Percentiles rank a stretch among this genome's conserved stretches.
Evolutionary conservation across 208 protist species (phyloP).

Genomic region (Trypanosoma cruzi): DNA sequence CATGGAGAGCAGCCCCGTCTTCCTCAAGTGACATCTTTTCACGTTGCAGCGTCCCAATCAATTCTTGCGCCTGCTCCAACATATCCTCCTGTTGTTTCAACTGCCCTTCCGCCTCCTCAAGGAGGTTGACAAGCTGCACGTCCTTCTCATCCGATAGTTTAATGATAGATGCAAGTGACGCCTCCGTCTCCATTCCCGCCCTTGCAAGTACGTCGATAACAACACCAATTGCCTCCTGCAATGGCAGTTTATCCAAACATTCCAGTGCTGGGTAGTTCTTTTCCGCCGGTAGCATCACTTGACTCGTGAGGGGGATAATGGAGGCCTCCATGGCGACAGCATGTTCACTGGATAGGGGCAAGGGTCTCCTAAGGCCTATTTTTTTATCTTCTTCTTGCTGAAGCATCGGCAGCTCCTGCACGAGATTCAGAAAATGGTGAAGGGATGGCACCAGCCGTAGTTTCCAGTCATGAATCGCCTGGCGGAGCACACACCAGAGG

Average conservation of each 20-base stretch:
- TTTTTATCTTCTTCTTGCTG: not conserved
- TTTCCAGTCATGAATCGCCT: not conserved
- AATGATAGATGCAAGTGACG: not conserved
- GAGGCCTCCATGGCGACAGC: not conserved
- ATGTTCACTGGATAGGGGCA: not conserved
- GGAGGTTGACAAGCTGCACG: slow-evolving; percentile 11
- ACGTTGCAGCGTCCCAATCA: slow-evolving; percentile 14
- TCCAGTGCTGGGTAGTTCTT: slow-evolving; percentile 1
- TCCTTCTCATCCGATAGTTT: not conserved
- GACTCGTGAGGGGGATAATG: not conserved
- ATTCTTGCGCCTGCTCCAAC: not conserved
- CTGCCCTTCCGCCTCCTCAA: slow-evolving; percentile 15
- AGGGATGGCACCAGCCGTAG: slow-evolving; percentile 11
- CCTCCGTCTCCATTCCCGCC: not conserved
- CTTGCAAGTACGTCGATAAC: not conserved
- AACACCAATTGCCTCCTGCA: not conserved
- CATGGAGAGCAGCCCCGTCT: not conserved
- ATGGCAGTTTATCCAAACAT: not conserved
- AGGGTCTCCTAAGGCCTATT: not conserved
- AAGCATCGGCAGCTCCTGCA: not conserved
- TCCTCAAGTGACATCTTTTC: slow-evolving; percentile 7
- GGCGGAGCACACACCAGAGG: slow-evolving; percentile 1
- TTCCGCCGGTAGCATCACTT: not conserved
- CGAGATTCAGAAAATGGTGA: slow-evolving; percentile 1
- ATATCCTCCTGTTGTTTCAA: slow-evolving; percentile 4